phyloP scores from a whole-genome alignment of 2,329 filamentous ascomycete species.

The Periconia macrospinosa region DNA sequence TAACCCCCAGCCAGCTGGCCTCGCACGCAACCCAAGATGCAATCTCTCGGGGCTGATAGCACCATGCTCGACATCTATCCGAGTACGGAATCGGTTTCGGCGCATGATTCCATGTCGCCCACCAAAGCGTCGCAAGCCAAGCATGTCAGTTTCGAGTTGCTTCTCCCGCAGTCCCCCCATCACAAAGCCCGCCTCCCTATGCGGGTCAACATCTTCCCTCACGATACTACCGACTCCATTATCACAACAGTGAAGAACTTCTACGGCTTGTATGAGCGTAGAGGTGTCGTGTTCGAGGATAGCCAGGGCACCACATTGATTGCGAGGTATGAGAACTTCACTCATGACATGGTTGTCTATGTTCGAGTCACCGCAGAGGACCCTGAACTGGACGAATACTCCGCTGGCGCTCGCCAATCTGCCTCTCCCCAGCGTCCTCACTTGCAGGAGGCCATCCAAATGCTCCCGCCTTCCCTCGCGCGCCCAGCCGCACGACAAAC shows the following conservation, averaged over 20 bases:
- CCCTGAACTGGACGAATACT: conserved; percentile 51
- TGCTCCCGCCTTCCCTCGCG: conserved; percentile 63
- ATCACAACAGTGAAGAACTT: conserved; percentile 99
- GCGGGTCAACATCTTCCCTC: conserved; percentile 87
- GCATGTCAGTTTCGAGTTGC: conserved; percentile 77
- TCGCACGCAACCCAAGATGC: conserved; percentile 27
- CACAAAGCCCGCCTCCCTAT: conserved; percentile 77
- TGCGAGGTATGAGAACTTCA: conserved; percentile 93
- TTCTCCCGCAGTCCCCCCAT: conserved; percentile 68
- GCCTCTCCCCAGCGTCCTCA: conserved; percentile 57
- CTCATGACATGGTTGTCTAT: conserved; percentile 81
- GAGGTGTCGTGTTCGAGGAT: conserved; percentile 94
- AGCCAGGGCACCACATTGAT: conserved; percentile 87
- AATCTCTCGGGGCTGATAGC: conserved; percentile 28
- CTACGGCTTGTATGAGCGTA: conserved; percentile 85
- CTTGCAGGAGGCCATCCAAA: conserved; percentile 65
- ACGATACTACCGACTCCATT: conserved; percentile 97
- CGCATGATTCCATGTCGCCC: conserved; percentile 40
- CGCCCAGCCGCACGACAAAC: conserved; percentile 74
- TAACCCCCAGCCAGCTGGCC: conserved; percentile 20
- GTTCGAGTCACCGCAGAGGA: conserved; percentile 75
- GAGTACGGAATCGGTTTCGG: conserved; percentile 35
- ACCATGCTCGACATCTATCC: conserved; percentile 39
- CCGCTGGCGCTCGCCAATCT: conserved; percentile 53
- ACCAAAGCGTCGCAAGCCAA: conserved; percentile 55